Evolutionary conservation across 768 basidiomycete species (phyloP).

Genomic region (Pholiota conissans): DNA sequence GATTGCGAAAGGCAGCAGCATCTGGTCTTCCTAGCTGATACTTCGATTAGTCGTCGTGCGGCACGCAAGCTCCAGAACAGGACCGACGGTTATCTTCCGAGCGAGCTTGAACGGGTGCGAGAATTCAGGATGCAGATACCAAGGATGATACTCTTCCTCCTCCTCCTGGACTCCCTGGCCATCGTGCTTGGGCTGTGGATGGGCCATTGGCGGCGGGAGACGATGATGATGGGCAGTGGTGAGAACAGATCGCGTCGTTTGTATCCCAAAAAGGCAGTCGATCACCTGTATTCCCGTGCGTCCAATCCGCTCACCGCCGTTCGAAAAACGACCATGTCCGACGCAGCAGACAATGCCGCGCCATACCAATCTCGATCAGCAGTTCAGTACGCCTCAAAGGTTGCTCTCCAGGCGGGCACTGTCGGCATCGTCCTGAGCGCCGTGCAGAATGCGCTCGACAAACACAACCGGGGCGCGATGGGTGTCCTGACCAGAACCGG

Average conservation of each 20-base stretch:
- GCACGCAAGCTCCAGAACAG: constrained; percentile 5
- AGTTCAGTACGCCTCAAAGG: constrained; percentile 52
- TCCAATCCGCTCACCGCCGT: constrained; percentile 29
- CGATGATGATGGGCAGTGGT: neutral
- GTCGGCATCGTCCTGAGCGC: constrained; percentile 70
- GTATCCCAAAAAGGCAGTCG: constrained; percentile 32
- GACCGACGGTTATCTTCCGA: constrained; percentile 46
- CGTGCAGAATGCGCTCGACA: constrained; percentile 77
- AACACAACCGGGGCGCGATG: constrained; percentile 76
- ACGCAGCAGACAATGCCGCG: constrained; percentile 25
- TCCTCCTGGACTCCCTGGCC: constrained; percentile 3
- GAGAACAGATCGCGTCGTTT: constrained; percentile 10
- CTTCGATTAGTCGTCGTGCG: neutral
- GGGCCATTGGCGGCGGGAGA: neutral
- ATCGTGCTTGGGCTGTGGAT: neutral
- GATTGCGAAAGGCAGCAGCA: constrained; percentile 34
- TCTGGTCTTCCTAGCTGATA: constrained; percentile 27
- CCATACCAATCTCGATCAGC: constrained; percentile 52
- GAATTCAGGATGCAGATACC: constrained; percentile 36
- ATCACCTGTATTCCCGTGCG: constrained; percentile 20
- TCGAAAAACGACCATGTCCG: constrained; percentile 35
- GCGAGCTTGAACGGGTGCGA: constrained; percentile 40
- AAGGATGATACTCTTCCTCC: constrained; percentile 19
- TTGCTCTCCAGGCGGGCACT: constrained; percentile 63
- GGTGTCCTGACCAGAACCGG: constrained; percentile 88